Evolutionary conservation across 2,329 filamentous ascomycete species (phyloP).

Genomic region (Akanthomyces dipterigenus): DNA sequence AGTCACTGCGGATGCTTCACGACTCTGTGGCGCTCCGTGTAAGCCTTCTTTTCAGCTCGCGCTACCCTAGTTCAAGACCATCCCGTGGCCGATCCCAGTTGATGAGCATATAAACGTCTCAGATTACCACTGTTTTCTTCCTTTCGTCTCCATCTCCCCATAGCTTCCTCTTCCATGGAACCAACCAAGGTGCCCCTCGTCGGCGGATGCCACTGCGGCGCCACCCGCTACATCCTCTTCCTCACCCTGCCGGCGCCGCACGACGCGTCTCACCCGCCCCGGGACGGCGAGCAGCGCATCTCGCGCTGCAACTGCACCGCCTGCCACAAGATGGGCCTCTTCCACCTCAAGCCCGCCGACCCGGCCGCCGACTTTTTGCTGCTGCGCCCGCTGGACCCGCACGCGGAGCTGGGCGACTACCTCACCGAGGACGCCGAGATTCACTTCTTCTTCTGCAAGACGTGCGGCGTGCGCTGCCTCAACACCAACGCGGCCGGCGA

Average conservation of each 20-base stretch:
- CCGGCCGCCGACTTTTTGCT: constrained; percentile 36
- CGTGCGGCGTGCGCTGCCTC: constrained; percentile 35
- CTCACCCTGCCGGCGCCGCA: constrained; percentile 2
- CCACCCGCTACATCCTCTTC: constrained; percentile 3
- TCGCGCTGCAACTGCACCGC: constrained; percentile 36
- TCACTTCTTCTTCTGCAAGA: constrained; percentile 19
- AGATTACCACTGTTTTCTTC: no score
- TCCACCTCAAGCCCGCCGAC: constrained; percentile 32
- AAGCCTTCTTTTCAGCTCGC: not conserved
- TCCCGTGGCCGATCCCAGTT: not conserved
- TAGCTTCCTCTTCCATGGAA: not conserved
- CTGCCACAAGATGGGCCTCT: constrained; percentile 37
- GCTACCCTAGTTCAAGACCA: not conserved
- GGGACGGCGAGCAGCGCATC: not conserved
- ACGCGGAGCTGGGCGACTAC: constrained; percentile 31
- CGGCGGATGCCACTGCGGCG: constrained; percentile 9
- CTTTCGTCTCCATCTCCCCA: not conserved
- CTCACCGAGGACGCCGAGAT: constrained; percentile 21
- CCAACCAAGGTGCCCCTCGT: not conserved
- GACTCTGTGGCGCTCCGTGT: not conserved
- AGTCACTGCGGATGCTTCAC: not conserved
- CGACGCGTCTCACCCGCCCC: not conserved
- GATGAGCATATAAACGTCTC: not conserved
- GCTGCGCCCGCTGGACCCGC: constrained; percentile 29
- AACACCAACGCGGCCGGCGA: constrained; percentile 17